These are phyloP conservation scores for Brassica carinata DNA, from an alignment of 345 rosid species.

Conservation along the genomic window DNA sequence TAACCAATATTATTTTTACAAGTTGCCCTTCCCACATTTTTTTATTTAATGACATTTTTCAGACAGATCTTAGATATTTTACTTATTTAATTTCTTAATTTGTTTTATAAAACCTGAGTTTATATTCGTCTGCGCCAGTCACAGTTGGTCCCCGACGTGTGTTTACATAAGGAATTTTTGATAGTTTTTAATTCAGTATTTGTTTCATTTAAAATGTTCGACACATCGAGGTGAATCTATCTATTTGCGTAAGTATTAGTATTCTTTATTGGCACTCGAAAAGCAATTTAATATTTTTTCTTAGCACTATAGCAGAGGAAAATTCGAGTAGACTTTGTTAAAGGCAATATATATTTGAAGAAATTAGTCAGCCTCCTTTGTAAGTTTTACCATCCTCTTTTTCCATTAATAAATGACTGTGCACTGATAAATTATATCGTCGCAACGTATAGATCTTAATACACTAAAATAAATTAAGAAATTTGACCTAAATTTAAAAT, in stretches of 20 bases:
- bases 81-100: background rate
- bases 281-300: too few relatives aligned
- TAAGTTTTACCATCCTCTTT: too few relatives aligned
- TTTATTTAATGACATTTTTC: constrained; percentile 7
- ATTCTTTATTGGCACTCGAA: too few relatives aligned
- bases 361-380: too few relatives aligned
- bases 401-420: too few relatives aligned
- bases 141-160: constrained; percentile 27
- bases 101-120: constrained; percentile 15
- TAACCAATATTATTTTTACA: constrained; percentile 30
- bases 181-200: background rate
- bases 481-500: too few relatives aligned
- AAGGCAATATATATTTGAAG: too few relatives aligned
- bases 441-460: too few relatives aligned
- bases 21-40: constrained; percentile 15
- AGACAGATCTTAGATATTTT: constrained; percentile 5
- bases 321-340: too few relatives aligned
- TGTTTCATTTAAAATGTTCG: constrained; percentile 16
- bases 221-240: constrained; percentile 19
- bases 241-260: background rate
- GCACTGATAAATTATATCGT: too few relatives aligned
- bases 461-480: too few relatives aligned
- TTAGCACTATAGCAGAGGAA: too few relatives aligned
- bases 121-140: constrained; percentile 26
- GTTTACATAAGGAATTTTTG: background rate